Base-by-base conservation (phyloP, 371 early-diverging fungal genomes). In the Zychaea mexicana region DNA sequence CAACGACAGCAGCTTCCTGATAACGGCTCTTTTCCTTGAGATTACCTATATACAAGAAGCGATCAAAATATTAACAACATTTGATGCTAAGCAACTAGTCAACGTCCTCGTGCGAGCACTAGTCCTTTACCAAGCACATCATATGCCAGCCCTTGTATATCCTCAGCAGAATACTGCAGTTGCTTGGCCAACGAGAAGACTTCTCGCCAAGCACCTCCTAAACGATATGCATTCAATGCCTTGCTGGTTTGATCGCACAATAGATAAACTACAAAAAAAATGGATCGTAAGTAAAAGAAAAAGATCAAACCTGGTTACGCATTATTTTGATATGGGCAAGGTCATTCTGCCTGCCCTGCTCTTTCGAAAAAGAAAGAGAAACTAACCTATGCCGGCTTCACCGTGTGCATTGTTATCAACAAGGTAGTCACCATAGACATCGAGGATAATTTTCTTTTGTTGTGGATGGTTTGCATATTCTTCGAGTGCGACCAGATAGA, bases 151-250 rank as follows among this genome's bases (percentile, higher is more conserved):
- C 73, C 77, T 19, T 83, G 73, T 8, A 85, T 72, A 5, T 82
- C 80, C 3, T 82, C 75, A 13, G 70, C 65, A 2, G 79, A 76
- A 57, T 79, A 81, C n/a, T 79, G 66, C 62, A 88, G 74, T 62
- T 84, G 85, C 13, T 83, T 83, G 2, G 90, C 92, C 69, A 94
- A 65, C 9, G 87, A 77, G 67, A 88, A 73, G 0, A 87, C 88
- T 60, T 85, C 85, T n/a, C 85, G 83, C 94, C 94, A 94, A 26
- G 78, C 68, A 8, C 80, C 78, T 3, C 89, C 90, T 53, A 80
- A 73, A 28, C 77, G 75, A 68, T 92, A 95, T 3, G 89, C 73
- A n/a, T 86, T 84, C 26, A 94, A 61, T 0, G 96, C 95, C 69
- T 85, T 76, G 0, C 71, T 61, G 42, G 70, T 63, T 17, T 86